phyloP scores from a whole-genome alignment of 768 basidiomycete species.

The Suillus fuscotomentosus region DNA sequence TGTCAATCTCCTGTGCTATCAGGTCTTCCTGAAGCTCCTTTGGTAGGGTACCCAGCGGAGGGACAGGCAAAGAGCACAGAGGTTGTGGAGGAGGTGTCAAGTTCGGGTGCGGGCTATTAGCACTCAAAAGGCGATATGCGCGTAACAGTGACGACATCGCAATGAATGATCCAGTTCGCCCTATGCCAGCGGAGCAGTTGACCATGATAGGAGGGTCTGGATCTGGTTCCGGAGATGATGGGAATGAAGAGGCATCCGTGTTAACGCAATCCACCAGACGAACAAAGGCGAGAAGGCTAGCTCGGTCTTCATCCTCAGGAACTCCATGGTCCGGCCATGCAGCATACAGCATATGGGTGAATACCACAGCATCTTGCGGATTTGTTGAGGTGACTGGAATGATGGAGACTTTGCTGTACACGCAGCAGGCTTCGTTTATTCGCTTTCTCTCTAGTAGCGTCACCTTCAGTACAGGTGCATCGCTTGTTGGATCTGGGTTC shows the following conservation, averaged over 20 bases:
- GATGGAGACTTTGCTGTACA: conserved; percentile 61
- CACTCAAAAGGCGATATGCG: conserved; percentile 45
- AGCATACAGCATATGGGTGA: conserved; percentile 70
- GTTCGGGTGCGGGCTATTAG: conserved; percentile 21
- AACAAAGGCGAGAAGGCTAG: conserved; percentile 60
- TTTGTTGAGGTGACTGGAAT: conserved; percentile 31
- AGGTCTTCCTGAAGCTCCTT: conserved; percentile 48
- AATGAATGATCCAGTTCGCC: conserved; percentile 86
- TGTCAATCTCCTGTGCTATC: conserved; percentile 72
- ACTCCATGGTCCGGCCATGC: conserved; percentile 88
- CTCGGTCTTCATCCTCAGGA: conserved; percentile 59
- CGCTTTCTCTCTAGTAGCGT: conserved; percentile 47
- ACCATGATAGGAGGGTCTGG: conserved; percentile 77
- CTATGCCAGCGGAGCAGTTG: conserved; percentile 86
- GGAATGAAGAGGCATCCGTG: conserved; percentile 36
- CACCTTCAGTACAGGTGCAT: conserved; percentile 49
- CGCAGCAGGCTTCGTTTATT: conserved; percentile 58
- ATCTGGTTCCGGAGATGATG: conserved; percentile 34
- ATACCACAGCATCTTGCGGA: conserved; percentile 40
- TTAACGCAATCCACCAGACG: conserved; percentile 65
- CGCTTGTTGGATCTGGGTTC: conserved; percentile 42
- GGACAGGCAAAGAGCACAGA: conserved; percentile 34
- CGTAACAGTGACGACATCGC: conserved; percentile 79
- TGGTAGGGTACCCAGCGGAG: conserved; percentile 60
- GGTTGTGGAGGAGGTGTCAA: conserved; percentile 28